Percentiles rank a stretch among this genome's conserved stretches.
Conservation (phyloP, 2,329 filamentous ascomycete genomes). For the Calycina herbarum region DNA sequence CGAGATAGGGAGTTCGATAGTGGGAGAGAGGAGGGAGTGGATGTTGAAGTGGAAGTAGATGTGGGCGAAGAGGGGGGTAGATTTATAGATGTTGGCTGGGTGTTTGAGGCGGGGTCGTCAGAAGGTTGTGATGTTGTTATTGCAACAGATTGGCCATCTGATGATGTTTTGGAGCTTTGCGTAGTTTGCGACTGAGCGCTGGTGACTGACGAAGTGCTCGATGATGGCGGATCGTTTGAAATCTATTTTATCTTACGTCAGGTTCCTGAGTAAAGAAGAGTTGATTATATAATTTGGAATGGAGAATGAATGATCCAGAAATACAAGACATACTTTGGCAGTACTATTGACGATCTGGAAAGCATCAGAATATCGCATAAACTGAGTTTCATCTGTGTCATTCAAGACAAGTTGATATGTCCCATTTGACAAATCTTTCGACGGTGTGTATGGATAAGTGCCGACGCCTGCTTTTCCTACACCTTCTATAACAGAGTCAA, state of each 20-base stretch:
- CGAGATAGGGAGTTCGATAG: neutral
- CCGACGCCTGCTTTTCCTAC: neutral
- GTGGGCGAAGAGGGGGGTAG: neutral
- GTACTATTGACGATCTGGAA: neutral
- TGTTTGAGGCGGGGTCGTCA: neutral
- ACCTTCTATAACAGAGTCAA: neutral
- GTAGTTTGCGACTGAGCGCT: neutral
- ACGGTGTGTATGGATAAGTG: neutral
- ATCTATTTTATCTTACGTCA: neutral
- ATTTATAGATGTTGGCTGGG: neutral
- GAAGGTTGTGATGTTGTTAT: neutral
- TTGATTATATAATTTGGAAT: neutral
- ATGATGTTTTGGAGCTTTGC: neutral
- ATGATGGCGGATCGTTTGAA: neutral
- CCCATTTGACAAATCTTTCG: neutral
- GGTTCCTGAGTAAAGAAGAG: neutral
- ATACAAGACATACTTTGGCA: neutral
- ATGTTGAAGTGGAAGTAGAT: neutral
- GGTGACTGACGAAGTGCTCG: neutral
- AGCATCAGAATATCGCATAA: neutral
- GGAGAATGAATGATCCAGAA: neutral
- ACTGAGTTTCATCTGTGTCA: neutral
- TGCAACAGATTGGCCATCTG: neutral
- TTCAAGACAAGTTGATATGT: neutral
- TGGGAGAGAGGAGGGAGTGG: neutral